These are phyloP conservation scores for Kluyveromyces nonfermentans DNA, from an alignment of 805 yeast species.

Conservation along the genomic window DNA sequence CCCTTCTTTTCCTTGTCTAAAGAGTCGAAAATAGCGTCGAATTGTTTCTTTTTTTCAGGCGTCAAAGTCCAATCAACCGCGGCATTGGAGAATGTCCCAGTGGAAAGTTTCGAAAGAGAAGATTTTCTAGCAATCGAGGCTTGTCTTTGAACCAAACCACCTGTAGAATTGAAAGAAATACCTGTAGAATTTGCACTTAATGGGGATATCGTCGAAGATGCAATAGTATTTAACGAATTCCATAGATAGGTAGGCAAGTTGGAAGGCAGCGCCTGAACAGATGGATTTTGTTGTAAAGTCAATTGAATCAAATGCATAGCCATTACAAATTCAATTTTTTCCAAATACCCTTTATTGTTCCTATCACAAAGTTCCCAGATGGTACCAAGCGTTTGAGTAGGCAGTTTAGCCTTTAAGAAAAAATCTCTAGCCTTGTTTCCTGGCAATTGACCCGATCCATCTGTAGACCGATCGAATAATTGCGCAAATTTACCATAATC, in stretches of 20 bases:
- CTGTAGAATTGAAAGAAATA: conserved; percentile 10
- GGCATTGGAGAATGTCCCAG: conserved; percentile 29
- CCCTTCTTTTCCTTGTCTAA: conserved; percentile 63
- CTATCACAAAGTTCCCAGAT: conserved; percentile 87
- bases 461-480: conserved; percentile 56
- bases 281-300: conserved; percentile 51
- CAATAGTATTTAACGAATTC: conserved; percentile 25
- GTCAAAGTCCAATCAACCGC: conserved; percentile 58
- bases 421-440: conserved; percentile 82
- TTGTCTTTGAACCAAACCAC: conserved; percentile 5
- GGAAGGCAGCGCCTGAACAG: conserved; percentile 49
- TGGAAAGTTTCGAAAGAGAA: conserved; percentile 24
- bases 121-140: conserved; percentile 28
- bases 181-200: conserved; percentile 24
- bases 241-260: conserved; percentile 36
- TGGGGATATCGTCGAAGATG: conserved; percentile 16
- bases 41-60: conserved; percentile 62
- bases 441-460: conserved; percentile 43
- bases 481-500: conserved; percentile 60
- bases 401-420: conserved; percentile 80
- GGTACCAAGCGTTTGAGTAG: conserved; percentile 67
- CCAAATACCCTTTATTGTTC: conserved; percentile 60
- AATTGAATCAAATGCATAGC: conserved; percentile 91
- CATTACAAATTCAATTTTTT: conserved; percentile 67
- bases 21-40: conserved; percentile 67